Conservation (phyloP, 2,329 filamentous ascomycete genomes). For the Ophiostoma sp. region DNA sequence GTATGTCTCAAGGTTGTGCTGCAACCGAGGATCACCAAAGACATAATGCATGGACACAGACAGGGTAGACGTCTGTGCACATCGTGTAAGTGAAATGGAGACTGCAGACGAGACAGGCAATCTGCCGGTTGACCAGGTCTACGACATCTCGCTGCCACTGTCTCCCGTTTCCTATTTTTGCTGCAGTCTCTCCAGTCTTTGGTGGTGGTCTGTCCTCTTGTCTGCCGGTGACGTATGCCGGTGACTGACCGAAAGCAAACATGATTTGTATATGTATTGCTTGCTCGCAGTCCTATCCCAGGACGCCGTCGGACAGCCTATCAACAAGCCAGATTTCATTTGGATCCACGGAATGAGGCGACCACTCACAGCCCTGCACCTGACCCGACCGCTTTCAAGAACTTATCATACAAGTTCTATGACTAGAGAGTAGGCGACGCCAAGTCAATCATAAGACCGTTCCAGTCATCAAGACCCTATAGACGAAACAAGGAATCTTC, state of each 20-base stretch:
- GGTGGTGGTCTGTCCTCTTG: not conserved
- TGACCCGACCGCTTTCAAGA: not conserved
- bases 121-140: not conserved
- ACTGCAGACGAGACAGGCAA: not conserved
- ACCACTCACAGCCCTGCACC: not conserved
- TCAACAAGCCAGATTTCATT: not conserved
- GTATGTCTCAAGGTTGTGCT: not conserved
- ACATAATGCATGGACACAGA: not conserved
- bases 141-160: not conserved
- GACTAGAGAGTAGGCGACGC: not conserved
- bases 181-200: not conserved
- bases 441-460: not conserved
- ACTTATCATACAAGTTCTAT: not conserved
- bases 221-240: not conserved
- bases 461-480: not conserved
- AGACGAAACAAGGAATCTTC: not conserved
- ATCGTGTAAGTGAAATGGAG: not conserved
- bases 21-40: not conserved
- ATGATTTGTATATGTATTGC: not conserved
- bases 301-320: not conserved
- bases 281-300: not conserved
- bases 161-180: not conserved
- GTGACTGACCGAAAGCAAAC: not conserved
- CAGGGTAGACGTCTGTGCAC: not conserved
- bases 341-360: not conserved